A percentile compares a stretch with the other conserved stretches of the same genome.
phyloP scores from a whole-genome alignment of 371 early-diverging fungal species.

The Rhizopus arrhizus region DNA sequence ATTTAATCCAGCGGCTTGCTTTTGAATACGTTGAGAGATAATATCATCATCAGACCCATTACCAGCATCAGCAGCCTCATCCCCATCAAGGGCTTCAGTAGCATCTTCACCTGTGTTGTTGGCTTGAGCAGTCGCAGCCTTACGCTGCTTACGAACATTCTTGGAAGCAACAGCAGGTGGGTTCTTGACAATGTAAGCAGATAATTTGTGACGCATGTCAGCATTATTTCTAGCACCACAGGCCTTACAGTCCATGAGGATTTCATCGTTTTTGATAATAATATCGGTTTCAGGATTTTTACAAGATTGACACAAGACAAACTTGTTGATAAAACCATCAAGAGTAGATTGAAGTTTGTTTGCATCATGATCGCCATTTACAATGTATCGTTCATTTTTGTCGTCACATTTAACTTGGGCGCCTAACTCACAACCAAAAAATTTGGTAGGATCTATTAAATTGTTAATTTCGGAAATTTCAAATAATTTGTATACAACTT shows the following conservation, averaged over 20 bases:
- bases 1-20: conserved; percentile 67
- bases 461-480: background rate
- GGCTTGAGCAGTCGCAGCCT: conserved; percentile 56
- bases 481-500: conserved; percentile 19
- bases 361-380: conserved; percentile 97
- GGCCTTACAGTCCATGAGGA: conserved; percentile 81
- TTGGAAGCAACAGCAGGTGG: conserved; percentile 74
- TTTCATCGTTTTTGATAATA: conserved; percentile 40
- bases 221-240: conserved; percentile 88
- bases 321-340: conserved; percentile 95
- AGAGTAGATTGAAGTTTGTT: conserved; percentile 86
- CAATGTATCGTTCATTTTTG: conserved; percentile 92
- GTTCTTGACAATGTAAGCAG: conserved; percentile 90
- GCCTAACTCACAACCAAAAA: conserved; percentile 96
- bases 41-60: conserved; percentile 70
- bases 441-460: conserved; percentile 80
- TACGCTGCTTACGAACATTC: conserved; percentile 73
- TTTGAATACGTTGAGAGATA: conserved; percentile 71
- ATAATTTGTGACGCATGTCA: conserved; percentile 90
- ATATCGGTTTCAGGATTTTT: conserved; percentile 99
- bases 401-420: conserved; percentile 92
- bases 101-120: conserved; percentile 50
- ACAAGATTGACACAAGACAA: conserved; percentile 96
- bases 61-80: conserved; percentile 25
- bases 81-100: conserved; percentile 47